Evolutionary conservation across 1,284 basidiomycete genomes (phyloP).

Genomic region (Ceratobasidium sp.): DNA sequence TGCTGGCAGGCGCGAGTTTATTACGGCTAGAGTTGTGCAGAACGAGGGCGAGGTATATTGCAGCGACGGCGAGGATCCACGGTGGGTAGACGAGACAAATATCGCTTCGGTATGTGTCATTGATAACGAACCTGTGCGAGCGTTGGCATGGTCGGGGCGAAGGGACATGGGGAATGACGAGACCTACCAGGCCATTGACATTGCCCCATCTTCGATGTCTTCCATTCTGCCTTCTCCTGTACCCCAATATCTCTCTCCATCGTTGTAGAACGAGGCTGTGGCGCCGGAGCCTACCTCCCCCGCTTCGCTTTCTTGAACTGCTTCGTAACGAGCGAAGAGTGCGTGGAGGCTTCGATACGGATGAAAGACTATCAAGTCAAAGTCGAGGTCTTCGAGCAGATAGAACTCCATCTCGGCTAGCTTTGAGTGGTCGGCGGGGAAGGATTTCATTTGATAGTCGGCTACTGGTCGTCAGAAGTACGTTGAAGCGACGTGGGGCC

Average conservation of each 20-base stretch:
- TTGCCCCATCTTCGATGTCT: conserved; percentile 68
- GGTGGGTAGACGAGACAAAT: conserved; percentile 93
- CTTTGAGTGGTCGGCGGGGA: conserved; percentile 88
- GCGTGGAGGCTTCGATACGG: conserved; percentile 90
- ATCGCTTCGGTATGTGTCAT: conserved; percentile 94
- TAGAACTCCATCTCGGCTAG: conserved; percentile 99
- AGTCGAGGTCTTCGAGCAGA: conserved; percentile 95
- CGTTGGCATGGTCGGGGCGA: background rate
- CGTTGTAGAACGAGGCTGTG: conserved; percentile 56
- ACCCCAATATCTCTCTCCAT: conserved; percentile 79
- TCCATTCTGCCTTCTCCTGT: conserved; percentile 76
- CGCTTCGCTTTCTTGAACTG: conserved; percentile 56
- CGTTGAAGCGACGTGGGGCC: background rate
- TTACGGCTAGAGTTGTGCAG: conserved; percentile 66
- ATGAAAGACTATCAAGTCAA: conserved; percentile 93
- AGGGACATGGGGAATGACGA: background rate
- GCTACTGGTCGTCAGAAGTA: conserved; percentile 50
- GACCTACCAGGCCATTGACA: conserved; percentile 81
- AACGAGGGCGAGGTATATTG: conserved; percentile 87
- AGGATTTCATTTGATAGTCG: conserved; percentile 77
- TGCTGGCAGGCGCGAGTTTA: conserved; percentile 53
- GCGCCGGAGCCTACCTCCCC: conserved; percentile 47
- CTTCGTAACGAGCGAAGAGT: conserved; percentile 67
- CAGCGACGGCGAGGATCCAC: conserved; percentile 91
- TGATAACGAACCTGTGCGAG: conserved; percentile 89